Conservation (phyloP, 106 monocot species). For the Cymbidium sinense region DNA sequence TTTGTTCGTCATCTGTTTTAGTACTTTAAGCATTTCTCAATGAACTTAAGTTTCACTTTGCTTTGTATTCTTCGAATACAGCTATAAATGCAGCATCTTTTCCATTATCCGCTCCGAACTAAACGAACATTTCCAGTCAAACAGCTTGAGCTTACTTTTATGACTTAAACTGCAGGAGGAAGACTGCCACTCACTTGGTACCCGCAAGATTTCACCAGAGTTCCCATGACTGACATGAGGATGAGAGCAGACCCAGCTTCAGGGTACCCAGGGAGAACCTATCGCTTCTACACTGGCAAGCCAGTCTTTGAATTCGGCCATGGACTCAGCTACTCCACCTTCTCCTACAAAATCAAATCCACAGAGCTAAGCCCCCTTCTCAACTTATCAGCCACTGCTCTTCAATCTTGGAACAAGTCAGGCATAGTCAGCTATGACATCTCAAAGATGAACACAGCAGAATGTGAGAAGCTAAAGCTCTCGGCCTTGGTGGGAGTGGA, state of each 20-base stretch:
- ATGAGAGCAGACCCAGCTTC: constrained; percentile 71
- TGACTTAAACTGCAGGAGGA: constrained; percentile 47
- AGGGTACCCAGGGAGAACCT: constrained; percentile 82
- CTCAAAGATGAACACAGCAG: constrained; percentile 17
- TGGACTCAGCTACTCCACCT: constrained; percentile 82
- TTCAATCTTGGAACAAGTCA: constrained; percentile 8
- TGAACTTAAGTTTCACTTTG: no score
- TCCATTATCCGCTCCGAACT: no score
- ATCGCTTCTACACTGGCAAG: constrained; percentile 70
- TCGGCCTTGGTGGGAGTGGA: constrained; percentile 40
- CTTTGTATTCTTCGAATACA: no score
- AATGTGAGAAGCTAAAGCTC: constrained; percentile 47
- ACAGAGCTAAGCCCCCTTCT: constrained; percentile 13
- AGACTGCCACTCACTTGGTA: constrained; percentile 94
- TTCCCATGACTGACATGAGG: constrained; percentile 94
- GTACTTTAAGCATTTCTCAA: no score
- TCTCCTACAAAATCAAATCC: constrained; percentile 47
- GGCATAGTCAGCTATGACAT: constrained; percentile 18
- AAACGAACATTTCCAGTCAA: not conserved
- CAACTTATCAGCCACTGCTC: constrained; percentile 20
- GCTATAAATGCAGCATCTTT: no score
- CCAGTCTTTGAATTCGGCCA: constrained; percentile 70
- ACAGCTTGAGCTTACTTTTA: not conserved
- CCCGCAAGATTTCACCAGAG: constrained; percentile 70
- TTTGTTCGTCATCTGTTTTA: no score